phyloP scores from a whole-genome alignment of 441 rosid species.

The Sinapis alba region DNA sequence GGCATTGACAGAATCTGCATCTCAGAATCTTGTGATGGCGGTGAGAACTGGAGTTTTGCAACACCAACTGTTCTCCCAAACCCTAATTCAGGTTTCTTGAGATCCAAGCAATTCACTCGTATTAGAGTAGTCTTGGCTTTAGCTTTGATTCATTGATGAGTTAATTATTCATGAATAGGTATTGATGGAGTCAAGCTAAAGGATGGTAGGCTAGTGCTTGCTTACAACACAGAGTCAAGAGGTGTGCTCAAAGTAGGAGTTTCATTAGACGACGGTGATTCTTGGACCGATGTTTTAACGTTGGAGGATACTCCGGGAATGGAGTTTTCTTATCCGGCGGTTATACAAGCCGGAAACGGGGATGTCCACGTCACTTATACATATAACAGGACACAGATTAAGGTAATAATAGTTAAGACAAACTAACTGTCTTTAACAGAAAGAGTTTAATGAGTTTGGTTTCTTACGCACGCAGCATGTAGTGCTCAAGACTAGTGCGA shows the following conservation, averaged over 20 bases:
- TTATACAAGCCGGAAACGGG: constrained; percentile 74
- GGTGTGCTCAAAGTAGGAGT: constrained; percentile 77
- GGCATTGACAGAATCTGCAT: constrained; percentile 69
- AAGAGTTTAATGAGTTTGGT: neutral
- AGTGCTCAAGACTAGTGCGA: constrained; percentile 37
- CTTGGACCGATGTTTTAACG: constrained; percentile 72
- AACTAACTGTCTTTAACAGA: neutral
- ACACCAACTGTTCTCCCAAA: constrained; percentile 71
- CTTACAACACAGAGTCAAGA: constrained; percentile 78
- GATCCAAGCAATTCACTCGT: neutral
- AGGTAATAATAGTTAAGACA: constrained; percentile 53
- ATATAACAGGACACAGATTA: constrained; percentile 82
- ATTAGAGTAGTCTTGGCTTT: neutral
- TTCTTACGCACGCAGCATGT: constrained; percentile 54
- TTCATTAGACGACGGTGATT: constrained; percentile 78
- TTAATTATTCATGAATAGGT: constrained; percentile 45
- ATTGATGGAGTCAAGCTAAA: constrained; percentile 83
- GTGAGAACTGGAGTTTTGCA: constrained; percentile 75
- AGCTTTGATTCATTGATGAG: neutral
- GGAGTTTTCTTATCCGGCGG: constrained; percentile 94
- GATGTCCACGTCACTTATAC: constrained; percentile 78
- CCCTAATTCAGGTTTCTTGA: constrained; percentile 82
- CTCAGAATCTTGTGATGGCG: constrained; percentile 82
- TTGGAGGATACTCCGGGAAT: constrained; percentile 60
- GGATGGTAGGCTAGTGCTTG: constrained; percentile 75